Percentiles rank a stretch among this genome's conserved stretches.
Conservation (phyloP, 805 yeast genomes). For the Brettanomyces custersianus region DNA sequence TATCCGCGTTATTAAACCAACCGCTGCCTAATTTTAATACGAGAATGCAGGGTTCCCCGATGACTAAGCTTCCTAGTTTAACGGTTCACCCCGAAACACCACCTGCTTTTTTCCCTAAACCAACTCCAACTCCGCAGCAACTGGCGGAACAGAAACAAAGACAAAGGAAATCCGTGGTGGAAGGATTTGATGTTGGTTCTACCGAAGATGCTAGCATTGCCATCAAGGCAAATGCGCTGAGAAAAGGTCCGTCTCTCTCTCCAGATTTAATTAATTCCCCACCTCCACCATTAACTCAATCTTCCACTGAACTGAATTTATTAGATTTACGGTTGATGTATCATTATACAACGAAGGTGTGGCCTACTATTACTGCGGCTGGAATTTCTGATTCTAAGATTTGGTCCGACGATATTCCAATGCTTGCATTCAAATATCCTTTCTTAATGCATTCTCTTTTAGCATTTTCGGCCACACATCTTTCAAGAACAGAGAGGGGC, state of each 20-base stretch:
- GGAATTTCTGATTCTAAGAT: slow-evolving; percentile 80
- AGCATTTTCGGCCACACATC: slow-evolving; percentile 88
- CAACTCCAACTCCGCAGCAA: slow-evolving; percentile 15
- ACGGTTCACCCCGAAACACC: slow-evolving; percentile 1
- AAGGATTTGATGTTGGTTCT: not conserved
- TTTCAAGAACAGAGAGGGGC: slow-evolving; percentile 67
- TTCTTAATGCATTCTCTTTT: slow-evolving; percentile 86
- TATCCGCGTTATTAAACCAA: slow-evolving; percentile 2
- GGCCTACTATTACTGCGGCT: slow-evolving; percentile 82
- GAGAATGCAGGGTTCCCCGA: not conserved
- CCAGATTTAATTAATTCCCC: slow-evolving; percentile 24
- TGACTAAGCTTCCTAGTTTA: not conserved
- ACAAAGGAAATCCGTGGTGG: slow-evolving; percentile 5
- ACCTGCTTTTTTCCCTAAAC: not conserved
- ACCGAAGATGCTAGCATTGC: not conserved
- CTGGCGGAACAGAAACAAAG: slow-evolving; percentile 15
- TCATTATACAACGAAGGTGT: slow-evolving; percentile 78
- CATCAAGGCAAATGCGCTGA: not conserved
- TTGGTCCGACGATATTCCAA: slow-evolving; percentile 85
- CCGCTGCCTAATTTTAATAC: not conserved
- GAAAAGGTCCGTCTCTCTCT: slow-evolving; percentile 18
- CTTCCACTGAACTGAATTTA: slow-evolving; percentile 41
- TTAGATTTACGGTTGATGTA: slow-evolving; percentile 76
- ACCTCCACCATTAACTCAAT: slow-evolving; percentile 15
- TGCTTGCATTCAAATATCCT: slow-evolving; percentile 79